Evolutionary conservation across 2,329 filamentous ascomycete species (phyloP), one percentile per base, ranked within the genome.

Genomic region (Nemania serpens): DNA sequence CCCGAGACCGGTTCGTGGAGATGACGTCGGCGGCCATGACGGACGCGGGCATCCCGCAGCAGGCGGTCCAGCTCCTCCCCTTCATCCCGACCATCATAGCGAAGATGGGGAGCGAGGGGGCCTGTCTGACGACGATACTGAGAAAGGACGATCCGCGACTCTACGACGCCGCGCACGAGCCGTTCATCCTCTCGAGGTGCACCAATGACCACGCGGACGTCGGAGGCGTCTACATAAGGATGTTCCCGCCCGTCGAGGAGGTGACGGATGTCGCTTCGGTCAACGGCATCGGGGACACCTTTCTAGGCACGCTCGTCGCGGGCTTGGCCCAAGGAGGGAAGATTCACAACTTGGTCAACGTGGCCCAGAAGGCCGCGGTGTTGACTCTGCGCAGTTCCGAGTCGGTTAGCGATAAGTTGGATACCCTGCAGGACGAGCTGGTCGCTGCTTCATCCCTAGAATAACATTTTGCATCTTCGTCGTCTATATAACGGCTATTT

Each of bases 251-350:
- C 0, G 84, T 84, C 0, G 87, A 90, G 72, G 77, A 79, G 15
- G 82, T 97, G 0, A 77, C 83, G 18, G 86, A 95, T 25, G 82
- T 96, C 1, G 87, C 94, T 1, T 97, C 92, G 48, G 94, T 98
- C 10, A 98, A 98, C 73, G 95, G 94, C 0, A 93, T 92, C 2
- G 95, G 95, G 0, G 95, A 99, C 76, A 97, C 95, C 0, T 93
- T 98, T 74, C 64, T 96, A 9, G 95, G 94, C 0, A 89, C 93
- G 13, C 69, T 97, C 58, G 79, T 97, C n/a, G 89, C 92, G 1
- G 91, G 91, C 0, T 74, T 98, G 66, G 87, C 88, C 0, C 84
- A 82, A 69, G 83, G 83, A 0, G 82, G 81, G 2, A 77, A 77
- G 62, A 73, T 84, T 61, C 76, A 87, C 70, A 82, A 88, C 48